Evolutionary conservation across 176 grass and related monocot genomes (phyloP).

Genomic region (Tillandsia fasciculata): DNA sequence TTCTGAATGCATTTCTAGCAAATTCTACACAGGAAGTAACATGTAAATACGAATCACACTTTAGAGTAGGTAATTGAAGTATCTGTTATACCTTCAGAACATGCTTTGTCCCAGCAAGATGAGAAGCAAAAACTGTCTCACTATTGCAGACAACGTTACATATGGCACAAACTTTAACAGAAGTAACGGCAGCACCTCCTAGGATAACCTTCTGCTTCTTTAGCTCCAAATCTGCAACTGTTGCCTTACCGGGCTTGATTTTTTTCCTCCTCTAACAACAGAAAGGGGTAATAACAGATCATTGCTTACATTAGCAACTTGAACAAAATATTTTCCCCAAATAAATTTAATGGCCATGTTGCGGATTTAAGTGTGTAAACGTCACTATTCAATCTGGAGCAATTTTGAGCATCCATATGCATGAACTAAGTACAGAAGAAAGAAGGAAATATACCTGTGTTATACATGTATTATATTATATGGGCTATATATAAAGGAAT

Average conservation of each 20-base stretch:
- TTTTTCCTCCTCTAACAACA: background rate
- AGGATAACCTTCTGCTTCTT: constrained; percentile 28
- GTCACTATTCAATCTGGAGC: background rate
- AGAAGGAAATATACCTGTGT: background rate
- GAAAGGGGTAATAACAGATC: background rate
- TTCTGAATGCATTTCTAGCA: background rate
- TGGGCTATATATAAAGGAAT: too few species aligned
- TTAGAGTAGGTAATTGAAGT: background rate
- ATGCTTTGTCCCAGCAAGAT: constrained; percentile 18
- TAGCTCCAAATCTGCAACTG: constrained; percentile 6
- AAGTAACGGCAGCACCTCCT: constrained; percentile 12
- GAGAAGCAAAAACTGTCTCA: constrained; percentile 17
- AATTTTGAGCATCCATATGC: too few species aligned
- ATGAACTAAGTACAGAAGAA: too few species aligned
- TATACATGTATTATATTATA: background rate
- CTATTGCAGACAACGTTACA: constrained; percentile 31
- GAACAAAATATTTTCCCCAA: background rate
- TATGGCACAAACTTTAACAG: constrained; percentile 14
- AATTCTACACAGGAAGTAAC: background rate
- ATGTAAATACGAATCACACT: background rate
- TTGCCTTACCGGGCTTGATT: background rate
- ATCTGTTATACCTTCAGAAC: constrained; percentile 16
- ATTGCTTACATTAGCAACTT: background rate
- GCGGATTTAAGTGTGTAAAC: background rate
- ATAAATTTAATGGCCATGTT: background rate